phyloP scores from a whole-genome alignment of 1,284 basidiomycete species.

The Phlebopus sp. region DNA sequence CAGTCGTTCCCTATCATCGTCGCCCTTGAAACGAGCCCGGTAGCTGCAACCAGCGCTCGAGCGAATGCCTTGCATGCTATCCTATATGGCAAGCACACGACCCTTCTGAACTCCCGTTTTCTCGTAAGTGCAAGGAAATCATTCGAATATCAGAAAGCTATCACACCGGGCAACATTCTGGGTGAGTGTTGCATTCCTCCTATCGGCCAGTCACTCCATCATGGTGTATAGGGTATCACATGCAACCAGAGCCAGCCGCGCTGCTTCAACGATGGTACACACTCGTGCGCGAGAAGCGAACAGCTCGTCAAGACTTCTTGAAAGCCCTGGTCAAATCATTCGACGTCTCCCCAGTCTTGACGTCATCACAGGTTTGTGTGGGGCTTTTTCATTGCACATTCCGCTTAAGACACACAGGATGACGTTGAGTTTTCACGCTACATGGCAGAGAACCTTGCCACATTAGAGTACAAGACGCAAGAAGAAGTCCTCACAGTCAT shows the following conservation, averaged over 20 bases:
- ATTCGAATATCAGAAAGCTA: conserved; percentile 78
- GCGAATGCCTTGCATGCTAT: conserved; percentile 82
- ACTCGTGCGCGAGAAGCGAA: conserved; percentile 87
- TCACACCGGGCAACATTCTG: conserved; percentile 45
- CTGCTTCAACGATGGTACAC: conserved; percentile 89
- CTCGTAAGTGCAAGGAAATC: conserved; percentile 75
- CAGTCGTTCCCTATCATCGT: conserved; percentile 92
- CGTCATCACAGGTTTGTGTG: conserved; percentile 44
- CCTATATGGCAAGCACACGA: conserved; percentile 86
- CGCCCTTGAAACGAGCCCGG: conserved; percentile 85
- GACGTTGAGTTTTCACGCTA: conserved; percentile 84
- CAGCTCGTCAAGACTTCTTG: conserved; percentile 81
- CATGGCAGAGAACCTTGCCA: conserved; percentile 91
- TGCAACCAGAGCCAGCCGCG: conserved; percentile 60
- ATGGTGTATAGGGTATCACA: conserved; percentile 54
- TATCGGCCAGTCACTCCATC: conserved; percentile 1
- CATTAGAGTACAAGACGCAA: conserved; percentile 90
- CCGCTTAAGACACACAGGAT: conserved; percentile 44
- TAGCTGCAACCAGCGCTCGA: conserved; percentile 59
- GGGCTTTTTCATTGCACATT: background rate
- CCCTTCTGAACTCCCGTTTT: conserved; percentile 85
- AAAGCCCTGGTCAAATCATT: conserved; percentile 80
- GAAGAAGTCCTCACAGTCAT: conserved; percentile 91
- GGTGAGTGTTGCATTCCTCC: conserved; percentile 35
- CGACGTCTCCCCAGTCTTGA: conserved; percentile 52